phyloP scores from a whole-genome alignment of 2,329 filamentous ascomycete species.

The Didymella pomorum region DNA sequence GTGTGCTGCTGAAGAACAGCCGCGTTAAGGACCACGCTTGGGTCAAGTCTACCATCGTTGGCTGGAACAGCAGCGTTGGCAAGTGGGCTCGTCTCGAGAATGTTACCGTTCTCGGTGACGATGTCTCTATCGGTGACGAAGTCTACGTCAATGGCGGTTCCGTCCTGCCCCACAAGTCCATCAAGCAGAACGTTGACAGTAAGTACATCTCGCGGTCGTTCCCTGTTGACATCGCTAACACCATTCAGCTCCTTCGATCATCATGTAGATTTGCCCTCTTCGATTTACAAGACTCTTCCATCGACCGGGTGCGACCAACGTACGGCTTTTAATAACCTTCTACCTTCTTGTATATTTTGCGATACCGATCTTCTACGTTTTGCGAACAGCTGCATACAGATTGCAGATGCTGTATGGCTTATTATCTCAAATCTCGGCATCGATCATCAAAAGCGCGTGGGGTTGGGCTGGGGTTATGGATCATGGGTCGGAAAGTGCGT shows the following conservation, averaged over 20 bases:
- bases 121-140: constrained; percentile 97
- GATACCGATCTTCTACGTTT: constrained; percentile 28
- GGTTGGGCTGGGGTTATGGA: constrained; percentile 23
- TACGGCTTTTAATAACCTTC: constrained; percentile 44
- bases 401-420: constrained; percentile 24
- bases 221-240: constrained; percentile 23
- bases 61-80: constrained; percentile 96
- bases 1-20: constrained; percentile 84
- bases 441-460: constrained; percentile 29
- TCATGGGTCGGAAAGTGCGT: constrained; percentile 20
- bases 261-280: constrained; percentile 52
- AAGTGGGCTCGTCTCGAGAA: constrained; percentile 98
- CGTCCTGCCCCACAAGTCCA: constrained; percentile 96
- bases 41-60: constrained; percentile 98
- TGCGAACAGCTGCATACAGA: constrained; percentile 25
- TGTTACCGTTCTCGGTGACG: constrained; percentile 95
- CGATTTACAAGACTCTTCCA: constrained; percentile 17
- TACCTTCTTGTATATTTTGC: constrained; percentile 48
- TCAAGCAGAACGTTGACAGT: constrained; percentile 93
- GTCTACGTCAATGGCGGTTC: constrained; percentile 98
- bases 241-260: constrained; percentile 53
- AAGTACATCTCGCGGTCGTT: constrained; percentile 25
- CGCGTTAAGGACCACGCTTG: constrained; percentile 99
- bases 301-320: constrained; percentile 21
- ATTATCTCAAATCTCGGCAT: constrained; percentile 26